Evolutionary conservation across 768 basidiomycete species (phyloP), one percentile per base, ranked within the genome.

Genomic region (Pleurotus platypus): DNA sequence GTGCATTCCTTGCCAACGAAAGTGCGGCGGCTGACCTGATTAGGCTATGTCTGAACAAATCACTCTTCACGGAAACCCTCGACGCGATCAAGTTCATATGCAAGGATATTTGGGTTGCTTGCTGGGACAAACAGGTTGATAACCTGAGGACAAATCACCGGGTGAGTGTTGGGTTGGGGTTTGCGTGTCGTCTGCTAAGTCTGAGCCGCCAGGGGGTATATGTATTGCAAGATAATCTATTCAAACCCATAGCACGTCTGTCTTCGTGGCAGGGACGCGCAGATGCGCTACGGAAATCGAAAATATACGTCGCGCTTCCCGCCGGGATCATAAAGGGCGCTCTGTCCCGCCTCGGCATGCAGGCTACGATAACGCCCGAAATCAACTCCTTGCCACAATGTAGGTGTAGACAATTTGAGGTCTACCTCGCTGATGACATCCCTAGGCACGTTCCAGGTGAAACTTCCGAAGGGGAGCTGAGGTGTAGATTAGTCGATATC

Each of bases 41-140:
- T 64, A 96, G 94, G 60, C 69, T 96, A 57, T 89, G 88, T 67
- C 80, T 87, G 37, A 87, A 92, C 60, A 78, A 87, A 62, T 75
- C 84, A 30, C 78, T 90, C 54, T 91, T 96, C 57, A 70, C 83
- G 0, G 90, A 95, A 66, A 89, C 92, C 0, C 78, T 98, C 5
- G 95, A 98, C 59, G 86, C 83, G 8, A 86, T 98, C 74, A 97
- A 98, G 70, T 97, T 97, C 66, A 80, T 98, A 57, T 98, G 94
- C 75, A 98, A 98, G 66, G 94, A 98, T 57, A 74, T 98, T n/a
- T 98, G 94, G 92, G 77, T 84, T 0, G 84, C 87, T 18, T 89
- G 89, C 56, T 97, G 92, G 87, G 90, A 94, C 53, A 95, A 95
- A 67, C 95, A 96, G 68, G 92, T 97, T 1, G 94, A 97, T 65